Evolutionary conservation across 352 stramenopile species (phyloP).

Genomic region (Globisporangium lucens): DNA sequence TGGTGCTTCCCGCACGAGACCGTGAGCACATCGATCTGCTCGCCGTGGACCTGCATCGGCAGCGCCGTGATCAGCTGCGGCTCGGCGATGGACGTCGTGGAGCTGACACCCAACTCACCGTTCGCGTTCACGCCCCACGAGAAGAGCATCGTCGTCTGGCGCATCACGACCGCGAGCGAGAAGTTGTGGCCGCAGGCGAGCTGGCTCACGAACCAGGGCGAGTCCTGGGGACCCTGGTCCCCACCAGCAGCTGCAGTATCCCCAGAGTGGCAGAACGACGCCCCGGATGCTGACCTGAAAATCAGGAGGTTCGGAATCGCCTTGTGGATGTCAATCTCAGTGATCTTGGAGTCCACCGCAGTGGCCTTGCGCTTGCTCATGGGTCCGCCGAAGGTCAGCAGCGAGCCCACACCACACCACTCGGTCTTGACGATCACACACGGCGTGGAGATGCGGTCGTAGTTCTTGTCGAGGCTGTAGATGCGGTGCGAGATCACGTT

Average conservation of each 20-base stretch:
- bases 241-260: not conserved
- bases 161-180: constrained; percentile 45
- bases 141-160: constrained; percentile 39
- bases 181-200: constrained; percentile 61
- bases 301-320: constrained; percentile 8
- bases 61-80: constrained; percentile 34
- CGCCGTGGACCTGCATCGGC: constrained; percentile 33
- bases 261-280: not conserved
- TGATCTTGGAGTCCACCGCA: constrained; percentile 25
- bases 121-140: constrained; percentile 55
- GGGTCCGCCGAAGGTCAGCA: constrained; percentile 47
- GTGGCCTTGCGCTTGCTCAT: constrained; percentile 45
- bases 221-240: constrained; percentile 9
- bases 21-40: constrained; percentile 38
- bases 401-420: constrained; percentile 27
- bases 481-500: constrained; percentile 56
- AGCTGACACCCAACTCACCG: constrained; percentile 59
- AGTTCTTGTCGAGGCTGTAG: constrained; percentile 66
- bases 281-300: not conserved
- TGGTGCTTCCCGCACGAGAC: constrained; percentile 77
- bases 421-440: constrained; percentile 51
- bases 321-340: constrained; percentile 31
- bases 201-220: constrained; percentile 47
- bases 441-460: constrained; percentile 46
- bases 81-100: constrained; percentile 28